Evolutionary conservation across 345 rosid species (phyloP).

Genomic region (Ceriops zippeliana): DNA sequence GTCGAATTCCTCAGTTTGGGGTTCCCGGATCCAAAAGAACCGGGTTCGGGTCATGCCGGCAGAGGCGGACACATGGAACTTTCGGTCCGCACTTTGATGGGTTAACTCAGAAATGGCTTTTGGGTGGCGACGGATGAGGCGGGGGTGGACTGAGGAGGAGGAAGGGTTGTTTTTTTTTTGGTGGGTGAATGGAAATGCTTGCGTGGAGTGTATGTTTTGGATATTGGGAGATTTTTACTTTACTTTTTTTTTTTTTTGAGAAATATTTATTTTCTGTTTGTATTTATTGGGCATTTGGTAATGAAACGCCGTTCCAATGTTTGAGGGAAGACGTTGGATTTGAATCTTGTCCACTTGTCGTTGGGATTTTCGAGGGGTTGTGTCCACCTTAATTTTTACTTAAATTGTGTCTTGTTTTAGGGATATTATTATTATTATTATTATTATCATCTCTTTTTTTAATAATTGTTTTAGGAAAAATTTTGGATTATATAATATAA

Average conservation of each 20-base stretch:
- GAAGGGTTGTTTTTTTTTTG: too few relatives aligned
- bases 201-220: constrained; percentile 1
- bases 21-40: constrained; percentile 28
- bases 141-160: background rate
- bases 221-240: too few relatives aligned
- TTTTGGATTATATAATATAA: background rate
- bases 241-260: background rate
- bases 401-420: background rate
- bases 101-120: constrained; percentile 22
- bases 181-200: background rate
- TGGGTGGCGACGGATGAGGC: background rate
- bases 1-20: constrained; percentile 39
- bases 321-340: constrained; percentile 23
- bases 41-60: constrained; percentile 61
- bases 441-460: background rate
- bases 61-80: constrained; percentile 22
- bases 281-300: background rate
- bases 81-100: background rate
- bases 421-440: background rate
- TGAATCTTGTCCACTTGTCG: constrained; percentile 15
- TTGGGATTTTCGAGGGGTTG: constrained; percentile 30
- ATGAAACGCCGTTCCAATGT: constrained; percentile 30
- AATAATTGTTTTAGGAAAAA: too few relatives aligned
- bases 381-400: too few relatives aligned
- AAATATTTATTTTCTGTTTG: background rate